Evolutionary conservation across 345 rosid genomes (phyloP), one percentile per base, ranked within the genome.

Genomic region (Microcos paniculata): DNA sequence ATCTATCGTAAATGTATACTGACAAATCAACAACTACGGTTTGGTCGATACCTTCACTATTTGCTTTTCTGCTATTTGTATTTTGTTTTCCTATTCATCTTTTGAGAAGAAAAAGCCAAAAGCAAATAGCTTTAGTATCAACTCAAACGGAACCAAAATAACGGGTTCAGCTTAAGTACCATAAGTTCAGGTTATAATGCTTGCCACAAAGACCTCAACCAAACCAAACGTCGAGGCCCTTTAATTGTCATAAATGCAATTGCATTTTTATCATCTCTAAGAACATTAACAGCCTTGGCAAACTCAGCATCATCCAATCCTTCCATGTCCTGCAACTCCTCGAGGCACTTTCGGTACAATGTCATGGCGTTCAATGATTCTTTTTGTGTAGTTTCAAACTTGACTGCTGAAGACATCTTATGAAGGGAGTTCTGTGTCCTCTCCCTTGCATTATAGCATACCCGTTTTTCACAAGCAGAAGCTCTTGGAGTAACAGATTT

Each of bases 221-320:
- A 79, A 5, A 76, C 55, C 38, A 79, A 10, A 15, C 78, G 73
- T 1, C 82, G 30, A 45, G 75, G 82, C 12, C 85, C 85, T 69
- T 62, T 79, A 6, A 79, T 73, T 28, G 76, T 76, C 73, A 76
- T 76, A 80, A 82, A 79, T 1, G 82, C 82, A 49, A 76, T 72
- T 23, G 85, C 78, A 57, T 76, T 82, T 72, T 82, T 82, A 28
- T 82, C 80, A 23, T 79, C 85, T 79, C 64, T 82, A 14, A 79
- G 85, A 73, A 73, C 78, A 57, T 79, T 62, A 55, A 82, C 78
- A 31, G 80, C 85, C 46, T 76, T 76, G 18, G 46, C 51, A 23
- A 82, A 82, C 51, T 79, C 85, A 1, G n/a, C 48, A 21, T 76
- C 85, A 62, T 82, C 80, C 62, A 82, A 68, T 30, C 73, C 82